Evolutionary conservation across 1,139 yeast species (phyloP).

Genomic region (Kodamaea ohmeri): DNA sequence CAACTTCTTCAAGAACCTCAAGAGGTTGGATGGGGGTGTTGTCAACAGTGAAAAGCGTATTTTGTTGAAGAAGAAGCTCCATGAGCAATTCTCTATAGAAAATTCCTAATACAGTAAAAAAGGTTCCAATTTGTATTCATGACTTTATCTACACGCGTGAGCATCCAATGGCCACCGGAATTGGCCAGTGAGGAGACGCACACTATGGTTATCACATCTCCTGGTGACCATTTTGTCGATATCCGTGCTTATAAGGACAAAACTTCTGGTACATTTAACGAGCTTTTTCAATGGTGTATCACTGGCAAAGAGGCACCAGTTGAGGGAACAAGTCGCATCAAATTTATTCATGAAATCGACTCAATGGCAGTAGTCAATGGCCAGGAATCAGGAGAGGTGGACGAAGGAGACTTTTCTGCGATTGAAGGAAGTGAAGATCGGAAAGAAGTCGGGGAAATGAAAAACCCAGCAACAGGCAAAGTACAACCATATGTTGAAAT

Average conservation of each 20-base stretch:
- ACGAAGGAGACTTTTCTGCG: conserved; percentile 44
- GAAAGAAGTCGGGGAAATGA: conserved; percentile 54
- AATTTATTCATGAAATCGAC: conserved; percentile 45
- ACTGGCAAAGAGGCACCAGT: conserved; percentile 37
- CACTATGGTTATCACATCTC: conserved; percentile 53
- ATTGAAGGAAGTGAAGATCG: conserved; percentile 43
- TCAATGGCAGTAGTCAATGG: conserved; percentile 32
- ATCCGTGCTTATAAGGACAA: conserved; percentile 27
- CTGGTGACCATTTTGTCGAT: conserved; percentile 46
- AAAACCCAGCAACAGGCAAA: conserved; percentile 44
- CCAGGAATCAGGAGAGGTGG: conserved; percentile 30
- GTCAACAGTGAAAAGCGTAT: conserved; percentile 24
- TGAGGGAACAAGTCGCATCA: conserved; percentile 27
- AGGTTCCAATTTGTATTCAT: conserved; percentile 12
- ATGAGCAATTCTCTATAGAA: conserved; percentile 5
- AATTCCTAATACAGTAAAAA: background rate
- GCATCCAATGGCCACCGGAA: conserved; percentile 53
- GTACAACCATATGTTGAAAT: conserved; percentile 50
- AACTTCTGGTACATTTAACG: conserved; percentile 14
- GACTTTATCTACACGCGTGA: conserved; percentile 44
- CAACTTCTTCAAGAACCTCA: conserved; percentile 34
- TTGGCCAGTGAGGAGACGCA: conserved; percentile 44
- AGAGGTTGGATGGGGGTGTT: conserved; percentile 40
- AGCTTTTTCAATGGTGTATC: conserved; percentile 39
- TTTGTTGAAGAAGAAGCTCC: conserved; percentile 20